Percentiles rank a stretch among this genome's conserved stretches.
Conservation (phyloP, 2,329 filamentous ascomycete genomes). For the Arthrobotrys megalospora region DNA sequence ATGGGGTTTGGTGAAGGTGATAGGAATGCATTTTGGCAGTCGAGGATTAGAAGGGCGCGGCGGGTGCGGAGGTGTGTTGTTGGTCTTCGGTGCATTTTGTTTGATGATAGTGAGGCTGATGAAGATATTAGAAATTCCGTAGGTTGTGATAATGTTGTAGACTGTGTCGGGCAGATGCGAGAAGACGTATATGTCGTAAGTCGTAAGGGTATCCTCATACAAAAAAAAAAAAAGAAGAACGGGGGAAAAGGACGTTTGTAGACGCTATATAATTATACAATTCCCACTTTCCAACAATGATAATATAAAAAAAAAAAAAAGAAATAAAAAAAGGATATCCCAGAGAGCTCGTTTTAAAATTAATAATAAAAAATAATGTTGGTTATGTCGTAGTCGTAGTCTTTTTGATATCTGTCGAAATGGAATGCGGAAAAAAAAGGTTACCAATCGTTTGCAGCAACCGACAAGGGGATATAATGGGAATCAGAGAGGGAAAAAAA, state of each 20-base stretch:
- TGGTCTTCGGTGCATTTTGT: slow-evolving; percentile 35
- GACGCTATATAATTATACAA: slow-evolving; percentile 2
- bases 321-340: neutral
- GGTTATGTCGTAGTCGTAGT: neutral
- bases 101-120: neutral
- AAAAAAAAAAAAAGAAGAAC: neutral
- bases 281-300: neutral
- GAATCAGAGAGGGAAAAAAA: neutral
- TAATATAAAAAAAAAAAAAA: neutral
- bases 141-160: neutral
- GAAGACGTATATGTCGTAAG: slow-evolving; percentile 6
- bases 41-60: slow-evolving; percentile 83
- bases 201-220: slow-evolving; percentile 6
- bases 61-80: slow-evolving; percentile 67
- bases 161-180: neutral
- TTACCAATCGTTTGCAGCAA: no score
- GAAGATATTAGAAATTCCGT: neutral
- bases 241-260: neutral
- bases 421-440: neutral
- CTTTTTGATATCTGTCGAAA: neutral
- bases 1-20: slow-evolving; percentile 73
- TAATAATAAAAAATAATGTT: slow-evolving; percentile 14
- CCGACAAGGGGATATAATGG: no score
- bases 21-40: slow-evolving; percentile 92
- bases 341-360: slow-evolving; percentile 10